A percentile compares a stretch with the other conserved stretches of the same genome.
phyloP scores from a whole-genome alignment of 2,329 filamentous ascomycete species.

The Mycosphaerella sp. region DNA sequence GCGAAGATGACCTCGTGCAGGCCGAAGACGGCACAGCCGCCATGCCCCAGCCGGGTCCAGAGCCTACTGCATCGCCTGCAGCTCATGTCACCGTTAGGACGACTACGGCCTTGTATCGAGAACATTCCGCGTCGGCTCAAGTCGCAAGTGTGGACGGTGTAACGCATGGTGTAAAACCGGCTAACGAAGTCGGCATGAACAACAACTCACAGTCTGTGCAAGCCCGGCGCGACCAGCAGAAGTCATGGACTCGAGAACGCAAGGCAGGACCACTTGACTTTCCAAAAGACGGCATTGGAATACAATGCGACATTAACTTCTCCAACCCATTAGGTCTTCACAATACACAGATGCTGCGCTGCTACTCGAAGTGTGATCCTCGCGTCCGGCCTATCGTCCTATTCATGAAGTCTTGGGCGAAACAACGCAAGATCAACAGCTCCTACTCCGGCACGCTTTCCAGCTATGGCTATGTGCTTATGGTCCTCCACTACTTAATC shows the following conservation, averaged over 20 bases:
- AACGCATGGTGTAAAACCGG: background rate
- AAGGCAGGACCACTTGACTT: conserved; percentile 60
- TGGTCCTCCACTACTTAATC: conserved; percentile 86
- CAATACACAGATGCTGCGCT: conserved; percentile 75
- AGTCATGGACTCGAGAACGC: conserved; percentile 43
- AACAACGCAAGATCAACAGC: conserved; percentile 76
- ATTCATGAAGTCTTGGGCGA: conserved; percentile 89
- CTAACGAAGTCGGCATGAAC: too few relatives aligned
- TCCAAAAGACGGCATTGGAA: conserved; percentile 68
- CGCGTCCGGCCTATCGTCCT: conserved; percentile 72
- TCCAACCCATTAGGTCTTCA: conserved; percentile 75
- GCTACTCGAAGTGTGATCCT: conserved; percentile 72
- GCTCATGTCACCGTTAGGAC: background rate
- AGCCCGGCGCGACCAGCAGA: conserved; percentile 16
- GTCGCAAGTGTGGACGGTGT: background rate
- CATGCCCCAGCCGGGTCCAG: too few relatives aligned
- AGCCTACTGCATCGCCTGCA: background rate
- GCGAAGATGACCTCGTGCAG: conserved; percentile 6
- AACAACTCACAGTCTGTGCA: too few relatives aligned
- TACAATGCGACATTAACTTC: conserved; percentile 90
- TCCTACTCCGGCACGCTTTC: conserved; percentile 80
- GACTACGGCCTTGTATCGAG: background rate
- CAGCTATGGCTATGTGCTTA: conserved; percentile 85
- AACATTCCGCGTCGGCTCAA: background rate
- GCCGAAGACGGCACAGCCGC: background rate